Evolutionary conservation across 805 yeast genomes (phyloP), one percentile per base, ranked within the genome.

Genomic region (Lipomyces sp.): DNA sequence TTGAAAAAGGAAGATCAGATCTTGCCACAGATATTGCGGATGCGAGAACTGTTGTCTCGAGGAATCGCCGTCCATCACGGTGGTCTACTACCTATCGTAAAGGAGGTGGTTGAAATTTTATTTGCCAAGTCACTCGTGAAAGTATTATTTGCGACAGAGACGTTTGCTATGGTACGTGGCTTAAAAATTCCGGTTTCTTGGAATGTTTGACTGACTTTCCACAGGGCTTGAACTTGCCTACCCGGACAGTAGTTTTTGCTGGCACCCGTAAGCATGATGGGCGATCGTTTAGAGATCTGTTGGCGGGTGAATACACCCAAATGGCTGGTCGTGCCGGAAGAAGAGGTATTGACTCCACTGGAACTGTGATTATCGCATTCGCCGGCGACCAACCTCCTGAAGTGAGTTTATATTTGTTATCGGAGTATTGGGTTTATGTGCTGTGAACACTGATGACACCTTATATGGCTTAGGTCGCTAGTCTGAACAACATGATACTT

Each of bases 271-370:
- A 93, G 64, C 96, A 91, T 66, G 98, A 93, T 65, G 98, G 98
- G 40, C 77, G 82, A 28, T 78, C 79, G 0, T 81, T 87, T 68
- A 77, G 98, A 68, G 79, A 84, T 63, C 74, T 93, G 53, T 75
- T 84, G 8, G 96, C 98, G 0, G 98, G 98, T 47, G 98, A 93
- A 67, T 93, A 91, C 66, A 93, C 98, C 0, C 98, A 91, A 70
- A 93, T 93, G 98, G 90, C 97, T 0, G 98, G 98, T 39, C 79
- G 98, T 68, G 98, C 98, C 0, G 98, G 98, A 53, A 82, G 98
- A 71, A 82, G 98, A 74, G 98, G 98, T 32, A 71, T 93, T 58
- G 98, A 93, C 72, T 72, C 81, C 19, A 87, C 86, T 0, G 98
- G 98, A 64, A 91, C 97, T 0, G 98, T 93, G 11, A 88, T 93